Evolutionary conservation across 257 asterid species (phyloP).

Genomic region (Plantago major): DNA sequence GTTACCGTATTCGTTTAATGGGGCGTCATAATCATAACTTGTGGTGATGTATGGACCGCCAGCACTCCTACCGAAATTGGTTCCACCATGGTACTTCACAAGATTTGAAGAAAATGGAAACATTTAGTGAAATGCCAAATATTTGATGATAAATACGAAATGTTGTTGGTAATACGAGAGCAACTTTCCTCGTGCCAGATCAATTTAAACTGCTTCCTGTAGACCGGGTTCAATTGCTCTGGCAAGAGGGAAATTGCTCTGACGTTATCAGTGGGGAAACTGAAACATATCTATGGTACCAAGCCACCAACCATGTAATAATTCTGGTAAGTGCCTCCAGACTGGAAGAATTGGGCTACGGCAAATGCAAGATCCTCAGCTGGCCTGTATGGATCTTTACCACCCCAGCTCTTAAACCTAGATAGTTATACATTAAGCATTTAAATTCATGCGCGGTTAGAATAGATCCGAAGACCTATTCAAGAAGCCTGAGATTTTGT

Average conservation of each 20-base stretch:
- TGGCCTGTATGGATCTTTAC: conserved; percentile 50
- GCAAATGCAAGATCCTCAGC: conserved; percentile 72
- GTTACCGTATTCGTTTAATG: conserved; percentile 65
- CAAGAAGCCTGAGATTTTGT: neutral
- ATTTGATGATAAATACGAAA: too few relatives aligned
- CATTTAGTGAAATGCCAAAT: too few relatives aligned
- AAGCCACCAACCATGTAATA: conserved; percentile 63
- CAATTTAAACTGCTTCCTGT: too few relatives aligned
- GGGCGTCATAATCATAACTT: conserved; percentile 74
- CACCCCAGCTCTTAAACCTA: conserved; percentile 84
- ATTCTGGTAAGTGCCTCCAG: conserved; percentile 67
- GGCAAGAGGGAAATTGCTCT: too few relatives aligned
- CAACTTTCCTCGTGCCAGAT: too few relatives aligned
- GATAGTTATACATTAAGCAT: neutral
- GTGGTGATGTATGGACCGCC: conserved; percentile 87
- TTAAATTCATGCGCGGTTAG: neutral
- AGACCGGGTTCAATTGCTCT: too few relatives aligned
- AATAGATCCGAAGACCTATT: neutral
- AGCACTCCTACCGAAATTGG: conserved; percentile 69
- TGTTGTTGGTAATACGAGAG: too few relatives aligned
- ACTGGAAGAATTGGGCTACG: conserved; percentile 68
- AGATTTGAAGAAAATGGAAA: neutral
- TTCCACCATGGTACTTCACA: conserved; percentile 76
- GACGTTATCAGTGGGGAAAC: too few relatives aligned
- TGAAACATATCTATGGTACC: neutral